These are phyloP conservation scores for Aleurites moluccanus DNA, from an alignment of 441 rosid genomes.

Conservation along the genomic window DNA sequence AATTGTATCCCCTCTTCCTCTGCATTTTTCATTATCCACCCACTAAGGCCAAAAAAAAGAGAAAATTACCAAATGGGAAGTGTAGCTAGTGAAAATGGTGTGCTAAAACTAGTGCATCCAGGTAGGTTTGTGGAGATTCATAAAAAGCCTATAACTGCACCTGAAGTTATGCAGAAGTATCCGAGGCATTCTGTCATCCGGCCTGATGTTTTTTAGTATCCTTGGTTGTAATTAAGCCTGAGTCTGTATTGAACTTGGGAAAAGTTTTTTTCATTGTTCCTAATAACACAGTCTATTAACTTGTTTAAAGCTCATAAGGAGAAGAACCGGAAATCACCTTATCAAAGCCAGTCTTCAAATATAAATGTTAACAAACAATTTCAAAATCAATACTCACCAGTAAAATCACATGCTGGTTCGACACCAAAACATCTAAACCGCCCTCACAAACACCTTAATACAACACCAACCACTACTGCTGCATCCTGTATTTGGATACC, in stretches of 20 bases:
- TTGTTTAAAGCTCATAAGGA: constrained; percentile 34
- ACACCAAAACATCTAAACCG: constrained; percentile 28
- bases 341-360: constrained; percentile 21
- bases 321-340: constrained; percentile 13
- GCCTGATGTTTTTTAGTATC: constrained; percentile 46
- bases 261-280: constrained; percentile 49
- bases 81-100: constrained; percentile 23
- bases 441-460: constrained; percentile 8
- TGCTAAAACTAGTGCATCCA: constrained; percentile 45
- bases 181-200: constrained; percentile 51
- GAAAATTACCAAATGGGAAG: constrained; percentile 20
- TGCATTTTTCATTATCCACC: neutral
- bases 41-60: neutral
- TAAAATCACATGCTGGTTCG: constrained; percentile 27
- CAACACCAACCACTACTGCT: constrained; percentile 23
- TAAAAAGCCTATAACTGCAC: constrained; percentile 37
- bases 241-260: constrained; percentile 35
- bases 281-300: constrained; percentile 32
- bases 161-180: constrained; percentile 40
- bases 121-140: constrained; percentile 40
- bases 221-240: constrained; percentile 46
- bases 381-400: constrained; percentile 12
- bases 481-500: constrained; percentile 16
- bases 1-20: constrained; percentile 23
- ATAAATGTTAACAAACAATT: neutral